Evolutionary conservation across 1,284 basidiomycete species (phyloP), one percentile per base, ranked within the genome.

Genomic region (Papiliotrema flavescens): DNA sequence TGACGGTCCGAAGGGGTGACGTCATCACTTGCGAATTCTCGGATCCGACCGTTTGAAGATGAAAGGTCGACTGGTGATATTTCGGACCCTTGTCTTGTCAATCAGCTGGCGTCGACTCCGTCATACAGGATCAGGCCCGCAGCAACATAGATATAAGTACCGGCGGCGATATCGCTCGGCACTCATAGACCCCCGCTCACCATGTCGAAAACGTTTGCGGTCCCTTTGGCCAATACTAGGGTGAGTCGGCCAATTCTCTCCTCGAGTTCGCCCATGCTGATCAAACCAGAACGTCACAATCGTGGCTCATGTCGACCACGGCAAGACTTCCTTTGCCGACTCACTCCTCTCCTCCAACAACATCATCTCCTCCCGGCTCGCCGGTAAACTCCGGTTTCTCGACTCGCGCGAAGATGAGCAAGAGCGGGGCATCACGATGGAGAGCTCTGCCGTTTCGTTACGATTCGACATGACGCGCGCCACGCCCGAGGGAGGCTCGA

Each of bases 351-450:
- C 95, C 2, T 90, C 95, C 28, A 98, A 98, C 79, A 95, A 93
- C 69, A 98, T 99, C 73, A 98, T 99, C 69, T 97, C 94, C 0
- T 79, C 87, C 3, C 81, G 90, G 44, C 89, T 98, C 85, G 96
- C 94, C 0, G 96, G 96, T 22, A 98, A 97, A 76, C 85, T 98
- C 72, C 82, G 96, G 54, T 98, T 96, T 75, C 80, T 98, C 47
- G 96, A 99, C 74, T 92, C 89, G 56, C 82, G 96, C 62, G 93
- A 96, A 72, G 96, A 98, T 68, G 96, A 99, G 73, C 95, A 98
- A 72, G 87, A 98, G 76, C 80, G 96, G 47, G 96, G 96, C 1
- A 98, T 99, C 62, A 98, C 96, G 0, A 98, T 99, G 95, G 94
- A 99, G 77, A 90, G 89, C 61, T 94, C 90, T 71, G 93, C 96